Percentiles rank a stretch among this genome's conserved stretches.
phyloP scores from a whole-genome alignment of 1,139 yeast genomes.

The Wickerhamomyces sp. region DNA sequence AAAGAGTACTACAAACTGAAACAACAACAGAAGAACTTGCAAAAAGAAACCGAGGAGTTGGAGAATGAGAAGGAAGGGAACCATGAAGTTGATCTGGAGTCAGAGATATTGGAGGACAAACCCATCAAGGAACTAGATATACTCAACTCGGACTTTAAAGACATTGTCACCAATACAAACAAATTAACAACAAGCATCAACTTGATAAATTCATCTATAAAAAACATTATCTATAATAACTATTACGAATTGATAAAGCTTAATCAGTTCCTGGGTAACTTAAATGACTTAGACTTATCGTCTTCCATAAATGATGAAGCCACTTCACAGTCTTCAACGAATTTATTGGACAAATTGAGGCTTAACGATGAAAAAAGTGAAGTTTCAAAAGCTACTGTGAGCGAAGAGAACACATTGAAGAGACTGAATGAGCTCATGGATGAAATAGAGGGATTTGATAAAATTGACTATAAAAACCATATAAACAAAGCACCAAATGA shows the following conservation, averaged over 20 bases:
- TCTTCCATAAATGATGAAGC: not conserved
- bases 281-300: conserved; percentile 20
- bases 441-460: conserved; percentile 15
- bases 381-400: too few species aligned
- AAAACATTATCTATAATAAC: conserved; percentile 47
- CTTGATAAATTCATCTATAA: conserved; percentile 41
- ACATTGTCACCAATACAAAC: conserved; percentile 36
- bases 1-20: conserved; percentile 41
- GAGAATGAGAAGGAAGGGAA: conserved; percentile 2
- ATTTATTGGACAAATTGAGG: conserved; percentile 4
- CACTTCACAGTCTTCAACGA: not conserved
- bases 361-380: too few species aligned
- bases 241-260: conserved; percentile 47
- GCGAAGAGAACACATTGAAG: conserved; percentile 6
- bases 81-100: conserved; percentile 11
- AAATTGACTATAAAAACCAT: conserved; percentile 3
- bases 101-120: conserved; percentile 21
- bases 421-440: conserved; percentile 17
- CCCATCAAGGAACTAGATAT: conserved; percentile 35
- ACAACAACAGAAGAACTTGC: conserved; percentile 16
- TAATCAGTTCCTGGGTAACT: conserved; percentile 34
- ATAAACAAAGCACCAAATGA: not conserved
- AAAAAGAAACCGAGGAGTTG: conserved; percentile 10
- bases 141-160: conserved; percentile 29
- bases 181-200: conserved; percentile 36